Conservation (phyloP, 306 rosid species). For the Dicorynia guianensis region DNA sequence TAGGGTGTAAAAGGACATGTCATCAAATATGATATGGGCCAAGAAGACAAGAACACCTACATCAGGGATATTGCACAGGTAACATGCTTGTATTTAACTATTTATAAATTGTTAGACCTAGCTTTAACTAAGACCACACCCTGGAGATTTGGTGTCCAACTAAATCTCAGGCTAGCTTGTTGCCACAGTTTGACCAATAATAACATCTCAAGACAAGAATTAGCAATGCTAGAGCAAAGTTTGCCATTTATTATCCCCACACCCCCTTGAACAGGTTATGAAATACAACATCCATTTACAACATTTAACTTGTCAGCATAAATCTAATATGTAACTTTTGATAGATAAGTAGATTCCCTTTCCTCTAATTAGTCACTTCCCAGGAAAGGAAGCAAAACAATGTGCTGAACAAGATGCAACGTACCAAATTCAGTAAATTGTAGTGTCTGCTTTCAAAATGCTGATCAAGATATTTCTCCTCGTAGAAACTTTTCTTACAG, state of each 20-base stretch:
- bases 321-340: neutral
- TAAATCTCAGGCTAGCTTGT: neutral
- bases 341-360: neutral
- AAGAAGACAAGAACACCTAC: too few relatives aligned
- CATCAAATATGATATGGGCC: too few relatives aligned
- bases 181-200: slow-evolving; percentile 13
- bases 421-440: slow-evolving; percentile 69
- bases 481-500: slow-evolving; percentile 60
- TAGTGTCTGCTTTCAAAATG: slow-evolving; percentile 81
- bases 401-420: slow-evolving; percentile 33
- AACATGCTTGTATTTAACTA: too few relatives aligned
- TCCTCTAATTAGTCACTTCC: slow-evolving; percentile 17
- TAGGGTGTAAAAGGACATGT: too few relatives aligned
- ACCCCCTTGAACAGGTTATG: slow-evolving; percentile 14
- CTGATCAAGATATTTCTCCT: slow-evolving; percentile 71
- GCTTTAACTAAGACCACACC: neutral
- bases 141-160: neutral
- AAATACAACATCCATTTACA: slow-evolving; percentile 2
- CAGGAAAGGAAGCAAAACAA: slow-evolving; percentile 19
- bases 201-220: slow-evolving; percentile 25
- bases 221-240: neutral
- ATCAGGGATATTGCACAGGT: too few relatives aligned
- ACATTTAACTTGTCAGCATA: slow-evolving; percentile 15
- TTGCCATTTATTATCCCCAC: neutral
- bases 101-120: slow-evolving; percentile 18